Evolutionary conservation across 306 rosid species (phyloP), one percentile per base, ranked within the genome.

Genomic region (Medicago arabica): DNA sequence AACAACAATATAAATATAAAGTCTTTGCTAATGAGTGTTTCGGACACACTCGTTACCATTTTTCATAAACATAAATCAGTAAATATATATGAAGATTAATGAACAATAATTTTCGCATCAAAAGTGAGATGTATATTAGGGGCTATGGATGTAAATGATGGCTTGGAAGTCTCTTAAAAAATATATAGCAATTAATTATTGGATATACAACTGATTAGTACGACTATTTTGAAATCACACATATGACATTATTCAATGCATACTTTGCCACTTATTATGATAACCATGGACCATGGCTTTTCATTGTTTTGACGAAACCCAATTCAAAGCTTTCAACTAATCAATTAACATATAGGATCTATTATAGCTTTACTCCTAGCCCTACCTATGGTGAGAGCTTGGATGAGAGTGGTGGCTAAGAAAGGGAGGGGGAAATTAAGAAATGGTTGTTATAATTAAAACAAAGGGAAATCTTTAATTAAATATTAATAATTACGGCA

Each of bases 271-370:
- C 46, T 46, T 62, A 39, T 54, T 55, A 62, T 51, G 67, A 61
- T 34, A 71, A 51, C 39, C 40, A 11, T 77, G 80, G 75, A 75
- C 53, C 72, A 71, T 75, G 61, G 16, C 53, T 64, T 65, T 70
- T 74, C 40, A 68, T 28, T 55, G 49, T 58, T 79, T 74, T 72
- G 76, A 67, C 79, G 21, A 72, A 82, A 63, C 15, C 55, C 15
- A 7, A 36, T 64, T 79, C 44, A 72, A 74, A 77, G 43, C 77
- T 54, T 47, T 83, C 78, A 79, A 69, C 71, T 54, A 69, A 69
- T 49, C 73, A 73, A 83, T 63, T 55, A 55, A 46, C 15, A 67
- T n/a, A 58, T 49, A 78, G 69, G 76, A 49, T 63, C 66, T 64
- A 73, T 25, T 6, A 9, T 9, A 19, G 23, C 16, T 40, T 51